Evolutionary conservation across 768 basidiomycete genomes (phyloP).

Genomic region (Rhodotorula toruloides): DNA sequence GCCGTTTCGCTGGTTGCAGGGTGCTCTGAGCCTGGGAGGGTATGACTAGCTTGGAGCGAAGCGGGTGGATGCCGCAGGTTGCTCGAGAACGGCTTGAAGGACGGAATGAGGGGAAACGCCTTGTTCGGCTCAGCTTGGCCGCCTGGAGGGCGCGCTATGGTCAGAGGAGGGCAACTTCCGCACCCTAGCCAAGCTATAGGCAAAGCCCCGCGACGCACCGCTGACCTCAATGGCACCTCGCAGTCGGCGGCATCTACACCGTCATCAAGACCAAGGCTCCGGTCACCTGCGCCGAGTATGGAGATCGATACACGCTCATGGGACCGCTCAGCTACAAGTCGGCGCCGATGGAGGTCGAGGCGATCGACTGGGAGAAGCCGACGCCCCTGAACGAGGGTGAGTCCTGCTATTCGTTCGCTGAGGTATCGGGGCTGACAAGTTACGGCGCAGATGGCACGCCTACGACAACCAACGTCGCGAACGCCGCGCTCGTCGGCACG

Average conservation of each 20-base stretch:
- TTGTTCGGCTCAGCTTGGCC: too few relatives aligned
- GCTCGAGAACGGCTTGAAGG: too few relatives aligned
- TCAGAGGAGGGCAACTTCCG: too few relatives aligned
- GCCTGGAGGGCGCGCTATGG: too few relatives aligned
- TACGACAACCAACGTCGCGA: slow-evolving; percentile 32
- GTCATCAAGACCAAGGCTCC: slow-evolving; percentile 99
- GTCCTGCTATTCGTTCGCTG: not conserved
- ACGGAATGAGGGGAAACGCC: too few relatives aligned
- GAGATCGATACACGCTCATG: slow-evolving; percentile 89
- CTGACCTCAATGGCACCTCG: slow-evolving; percentile 6
- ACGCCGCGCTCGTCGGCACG: slow-evolving; percentile 59
- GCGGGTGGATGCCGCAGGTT: too few relatives aligned
- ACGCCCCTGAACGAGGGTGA: slow-evolving; percentile 14
- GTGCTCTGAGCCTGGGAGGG: too few relatives aligned
- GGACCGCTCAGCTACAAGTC: slow-evolving; percentile 98
- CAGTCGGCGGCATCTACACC: slow-evolving; percentile 96
- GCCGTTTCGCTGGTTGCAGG: too few relatives aligned
- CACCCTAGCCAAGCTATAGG: too few relatives aligned
- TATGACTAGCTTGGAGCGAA: too few relatives aligned
- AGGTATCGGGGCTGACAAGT: not conserved
- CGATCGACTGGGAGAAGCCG: slow-evolving; percentile 62
- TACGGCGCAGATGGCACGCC: slow-evolving; percentile 6
- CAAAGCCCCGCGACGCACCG: too few relatives aligned
- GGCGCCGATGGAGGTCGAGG: slow-evolving; percentile 97
- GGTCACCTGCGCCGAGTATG: slow-evolving; percentile 92